Conservation (phyloP, 306 rosid species). For the Quercus agrifolia region DNA sequence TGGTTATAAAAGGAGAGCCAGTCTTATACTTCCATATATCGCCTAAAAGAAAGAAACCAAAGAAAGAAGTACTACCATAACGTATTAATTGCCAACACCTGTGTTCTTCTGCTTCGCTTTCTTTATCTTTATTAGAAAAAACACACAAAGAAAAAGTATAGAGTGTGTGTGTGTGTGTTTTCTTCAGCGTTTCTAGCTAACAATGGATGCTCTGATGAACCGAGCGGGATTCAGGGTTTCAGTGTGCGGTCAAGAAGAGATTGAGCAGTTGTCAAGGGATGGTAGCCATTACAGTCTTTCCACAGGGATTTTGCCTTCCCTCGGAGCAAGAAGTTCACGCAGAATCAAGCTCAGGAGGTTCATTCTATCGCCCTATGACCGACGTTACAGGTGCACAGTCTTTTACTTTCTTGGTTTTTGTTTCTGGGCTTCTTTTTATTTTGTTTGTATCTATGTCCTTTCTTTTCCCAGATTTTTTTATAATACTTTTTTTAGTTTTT, state of each 20-base stretch:
- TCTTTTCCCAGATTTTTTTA: background rate
- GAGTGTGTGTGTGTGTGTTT: background rate
- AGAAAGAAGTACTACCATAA: too few species aligned
- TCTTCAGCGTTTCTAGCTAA: background rate
- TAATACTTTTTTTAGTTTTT: background rate
- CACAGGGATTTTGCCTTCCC: constrained; percentile 75
- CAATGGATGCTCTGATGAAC: constrained; percentile 19
- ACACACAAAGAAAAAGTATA: too few species aligned
- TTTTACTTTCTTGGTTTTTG: background rate
- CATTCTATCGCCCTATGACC: constrained; percentile 68
- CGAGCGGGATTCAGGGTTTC: constrained; percentile 31
- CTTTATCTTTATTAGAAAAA: too few species aligned
- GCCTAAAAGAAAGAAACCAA: too few species aligned
- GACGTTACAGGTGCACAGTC: constrained; percentile 62
- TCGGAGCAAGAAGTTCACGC: constrained; percentile 70
- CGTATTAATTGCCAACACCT: too few species aligned
- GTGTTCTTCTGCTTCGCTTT: too few species aligned
- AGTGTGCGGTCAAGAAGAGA: constrained; percentile 56
- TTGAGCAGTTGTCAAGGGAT: constrained; percentile 65
- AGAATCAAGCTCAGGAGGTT: constrained; percentile 42
- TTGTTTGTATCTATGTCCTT: background rate
- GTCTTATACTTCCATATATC: too few species aligned
- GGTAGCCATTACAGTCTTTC: constrained; percentile 82
- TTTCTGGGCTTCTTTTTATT: background rate
- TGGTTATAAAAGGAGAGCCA: too few species aligned